Evolutionary conservation across 257 asterid genomes (phyloP), one percentile per base, ranked within the genome.

Genomic region (Penstemon davidsonii): DNA sequence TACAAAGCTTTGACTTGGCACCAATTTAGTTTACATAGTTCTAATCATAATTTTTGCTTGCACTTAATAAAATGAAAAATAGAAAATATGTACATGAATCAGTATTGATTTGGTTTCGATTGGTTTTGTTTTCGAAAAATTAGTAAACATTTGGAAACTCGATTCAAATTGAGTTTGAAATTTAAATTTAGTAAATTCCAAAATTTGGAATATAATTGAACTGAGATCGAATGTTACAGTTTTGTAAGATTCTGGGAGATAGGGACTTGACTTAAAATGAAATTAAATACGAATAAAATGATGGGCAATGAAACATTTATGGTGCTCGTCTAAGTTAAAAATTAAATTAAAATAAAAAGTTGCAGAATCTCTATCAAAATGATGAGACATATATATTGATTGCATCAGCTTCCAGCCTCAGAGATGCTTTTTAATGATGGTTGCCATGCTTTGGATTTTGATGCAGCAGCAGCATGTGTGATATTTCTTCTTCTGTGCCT

Each of bases 381-480:
- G 45, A 49, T 33, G 59, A 55, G 42, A 63, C 62, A 70, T 50
- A 43, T 57, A 36, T 55, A 44, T 15, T 15, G 18, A 15, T 15
- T 15, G 10, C 15, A 38, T 82, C 83, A 86, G 75, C 84, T 83
- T 73, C 80, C 88, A 67, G 88, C 88, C 73, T 92, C 98, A 49
- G 92, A 87, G 68, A 92, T 92, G 85, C 96, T 88, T 45, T 85
- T 86, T 66, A 92, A 76, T 69, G 95, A 78, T 41, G 96, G 96
- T 57, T 89, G 98, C 98, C 98, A 92, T 41, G 67, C 81, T 77
- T 78, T 87, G 49, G 87, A 75, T 73, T 78, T 91, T 8, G 83
- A 66, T 33, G 76, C 73, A 70, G 70, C 77, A 62, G 83, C 33
- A 25, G 33, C 33, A 25, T 25, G 50, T 73, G 76, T 55, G 43